Evolutionary conservation across 345 rosid genomes (phyloP).

Genomic region (Euphorbia lathyris): DNA sequence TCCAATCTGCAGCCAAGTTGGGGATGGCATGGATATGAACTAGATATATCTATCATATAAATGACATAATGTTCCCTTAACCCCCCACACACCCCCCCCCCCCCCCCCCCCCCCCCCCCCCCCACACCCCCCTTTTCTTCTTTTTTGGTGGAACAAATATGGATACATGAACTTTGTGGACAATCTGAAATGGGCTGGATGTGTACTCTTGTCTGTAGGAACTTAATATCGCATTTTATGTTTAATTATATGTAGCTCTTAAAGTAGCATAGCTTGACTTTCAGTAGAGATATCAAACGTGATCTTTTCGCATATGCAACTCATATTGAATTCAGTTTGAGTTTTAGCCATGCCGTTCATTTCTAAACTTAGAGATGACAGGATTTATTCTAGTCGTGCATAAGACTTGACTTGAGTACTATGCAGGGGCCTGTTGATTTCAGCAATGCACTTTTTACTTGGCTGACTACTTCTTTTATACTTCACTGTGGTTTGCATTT

Average conservation of each 20-base stretch:
- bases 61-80: conserved; percentile 33
- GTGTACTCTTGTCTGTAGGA: conserved; percentile 54
- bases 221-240: conserved; percentile 39
- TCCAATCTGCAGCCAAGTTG: conserved; percentile 90
- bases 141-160: conserved; percentile 36
- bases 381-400: conserved; percentile 16
- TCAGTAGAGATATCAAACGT: conserved; percentile 16
- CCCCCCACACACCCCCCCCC: no score
- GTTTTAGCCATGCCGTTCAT: conserved; percentile 17
- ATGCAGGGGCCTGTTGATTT: neutral
- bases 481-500: neutral
- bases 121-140: conserved; percentile 6
- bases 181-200: conserved; percentile 42
- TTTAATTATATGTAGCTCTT: conserved; percentile 45
- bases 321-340: conserved; percentile 22
- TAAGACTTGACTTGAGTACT: conserved; percentile 19
- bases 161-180: conserved; percentile 49
- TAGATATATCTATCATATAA: conserved; percentile 46
- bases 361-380: conserved; percentile 7
- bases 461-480: neutral
- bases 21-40: conserved; percentile 95
- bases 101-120: no score
- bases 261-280: conserved; percentile 26
- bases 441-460: neutral
- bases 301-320: conserved; percentile 18